phyloP scores from a whole-genome alignment of 305 asterid species.

The Fraxinus floribunda region DNA sequence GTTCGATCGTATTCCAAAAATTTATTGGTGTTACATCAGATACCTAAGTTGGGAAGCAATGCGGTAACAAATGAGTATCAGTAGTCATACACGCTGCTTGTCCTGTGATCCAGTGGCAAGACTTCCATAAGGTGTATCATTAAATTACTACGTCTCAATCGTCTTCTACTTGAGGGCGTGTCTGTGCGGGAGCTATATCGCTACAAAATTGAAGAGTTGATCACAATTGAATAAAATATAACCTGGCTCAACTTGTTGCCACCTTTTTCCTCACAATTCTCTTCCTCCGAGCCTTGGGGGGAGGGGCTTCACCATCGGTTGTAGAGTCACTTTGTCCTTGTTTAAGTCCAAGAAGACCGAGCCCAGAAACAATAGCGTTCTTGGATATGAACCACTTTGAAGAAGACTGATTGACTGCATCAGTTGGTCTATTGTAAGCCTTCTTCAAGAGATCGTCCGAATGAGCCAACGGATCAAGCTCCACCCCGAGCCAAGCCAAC shows the following conservation, averaged over 20 bases:
- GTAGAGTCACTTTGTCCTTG: slow-evolving; percentile 52
- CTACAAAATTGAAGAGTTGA: slow-evolving; percentile 55
- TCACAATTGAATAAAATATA: not conserved
- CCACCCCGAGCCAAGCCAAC: slow-evolving; percentile 92
- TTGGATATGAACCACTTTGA: slow-evolving; percentile 95
- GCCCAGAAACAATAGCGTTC: slow-evolving; percentile 79
- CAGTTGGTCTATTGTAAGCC: slow-evolving; percentile 81
- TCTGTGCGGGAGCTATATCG: slow-evolving; percentile 16
- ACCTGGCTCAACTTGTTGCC: slow-evolving; percentile 44
- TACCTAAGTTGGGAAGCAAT: slow-evolving; percentile 23
- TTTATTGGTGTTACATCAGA: slow-evolving; percentile 17
- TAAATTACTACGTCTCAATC: not conserved
- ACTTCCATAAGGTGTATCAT: not conserved
- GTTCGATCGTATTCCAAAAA: slow-evolving; percentile 15
- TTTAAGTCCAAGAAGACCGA: slow-evolving; percentile 84
- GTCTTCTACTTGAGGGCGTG: slow-evolving; percentile 21
- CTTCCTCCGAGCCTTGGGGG: slow-evolving; percentile 76
- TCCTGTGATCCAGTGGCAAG: slow-evolving; percentile 17
- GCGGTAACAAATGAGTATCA: slow-evolving; percentile 23
- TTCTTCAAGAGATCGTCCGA: slow-evolving; percentile 69
- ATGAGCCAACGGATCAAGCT: slow-evolving; percentile 80
- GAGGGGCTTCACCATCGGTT: slow-evolving; percentile 43
- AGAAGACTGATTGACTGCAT: slow-evolving; percentile 48
- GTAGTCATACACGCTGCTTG: slow-evolving; percentile 21
- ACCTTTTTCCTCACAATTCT: slow-evolving; percentile 76